Evolutionary conservation across 345 rosid species (phyloP), one percentile per base, ranked within the genome.

Genomic region (Gossypium thurberi): DNA sequence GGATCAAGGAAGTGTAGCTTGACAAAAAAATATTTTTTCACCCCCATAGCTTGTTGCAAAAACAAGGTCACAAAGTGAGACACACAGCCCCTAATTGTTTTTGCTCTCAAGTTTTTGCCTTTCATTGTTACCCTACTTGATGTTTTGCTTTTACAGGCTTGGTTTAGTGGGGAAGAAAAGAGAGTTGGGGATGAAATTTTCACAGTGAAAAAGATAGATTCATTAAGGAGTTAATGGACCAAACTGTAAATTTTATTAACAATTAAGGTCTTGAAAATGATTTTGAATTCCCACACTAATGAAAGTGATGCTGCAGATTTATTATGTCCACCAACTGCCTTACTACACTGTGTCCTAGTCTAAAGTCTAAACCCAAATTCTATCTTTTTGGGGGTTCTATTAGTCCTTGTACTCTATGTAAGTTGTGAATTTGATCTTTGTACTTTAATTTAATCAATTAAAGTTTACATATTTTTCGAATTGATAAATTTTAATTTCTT

Each of bases 1-100:
- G 1, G 92, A 89, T 79, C 93, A 86, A 0, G 97, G 96, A 70
- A 91, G 97, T 74, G 84, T 86, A 52, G 92, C 88, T 51, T 95
- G 87, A 95, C 75, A 65, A 15, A 33, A 18, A 20, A 46, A 23
- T 28, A 28, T 33, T 33, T 33, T 37, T 28, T 63, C 40, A 33
- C 40, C 40, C 40, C 25, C 12, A 14, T 47, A 47, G 69, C 64
- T 69, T 56, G 51, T 12, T 57, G 33, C 52, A 48, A 44, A 57
- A 23, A 50, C 25, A 59, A 59, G 18, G 60, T 42, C 25, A 48
- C 33, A 14, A 57, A 10, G 12, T 20, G 13, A 5, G 21, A 52
- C 21, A 52, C 56, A 21, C 56, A 21, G 18, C 72, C 75, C 50
- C 77, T 58, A 15, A 59, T 12, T 67, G 75, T 69, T 83, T 75